Evolutionary conservation across 768 basidiomycete species (phyloP).

Genomic region (Psilocybe azurescens): DNA sequence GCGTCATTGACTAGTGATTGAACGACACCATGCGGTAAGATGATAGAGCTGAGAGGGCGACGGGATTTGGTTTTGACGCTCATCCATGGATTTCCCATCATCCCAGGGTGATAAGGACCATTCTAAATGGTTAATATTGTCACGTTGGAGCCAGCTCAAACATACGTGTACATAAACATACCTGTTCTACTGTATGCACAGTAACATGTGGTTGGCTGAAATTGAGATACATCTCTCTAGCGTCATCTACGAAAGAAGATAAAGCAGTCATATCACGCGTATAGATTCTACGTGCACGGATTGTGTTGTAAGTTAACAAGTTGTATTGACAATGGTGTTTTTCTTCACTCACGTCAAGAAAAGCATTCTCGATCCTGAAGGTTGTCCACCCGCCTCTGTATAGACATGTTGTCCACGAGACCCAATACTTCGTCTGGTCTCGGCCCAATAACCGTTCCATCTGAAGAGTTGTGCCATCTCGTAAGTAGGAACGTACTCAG

Average conservation of each 20-base stretch:
- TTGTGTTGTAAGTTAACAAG: no score
- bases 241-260: conserved; percentile 45
- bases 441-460: conserved; percentile 50
- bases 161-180: conserved; percentile 20
- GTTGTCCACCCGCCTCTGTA: neutral
- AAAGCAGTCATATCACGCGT: conserved; percentile 44
- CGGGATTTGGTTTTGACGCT: conserved; percentile 51
- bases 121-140: conserved; percentile 38
- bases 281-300: conserved; percentile 40
- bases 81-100: conserved; percentile 40
- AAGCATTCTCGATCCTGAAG: conserved; percentile 22
- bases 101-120: conserved; percentile 28
- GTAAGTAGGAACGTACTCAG: conserved; percentile 48
- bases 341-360: conserved; percentile 36
- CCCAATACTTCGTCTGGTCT: conserved; percentile 33
- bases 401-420: conserved; percentile 11
- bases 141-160: neutral
- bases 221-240: conserved; percentile 42
- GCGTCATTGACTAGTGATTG: conserved; percentile 53
- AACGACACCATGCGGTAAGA: conserved; percentile 50
- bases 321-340: neutral
- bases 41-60: conserved; percentile 56
- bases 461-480: conserved; percentile 44
- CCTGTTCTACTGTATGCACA: conserved; percentile 39
- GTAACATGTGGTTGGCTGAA: conserved; percentile 45